Evolutionary conservation across 352 stramenopile species (phyloP).

Genomic region (Pythium rishiriense): DNA sequence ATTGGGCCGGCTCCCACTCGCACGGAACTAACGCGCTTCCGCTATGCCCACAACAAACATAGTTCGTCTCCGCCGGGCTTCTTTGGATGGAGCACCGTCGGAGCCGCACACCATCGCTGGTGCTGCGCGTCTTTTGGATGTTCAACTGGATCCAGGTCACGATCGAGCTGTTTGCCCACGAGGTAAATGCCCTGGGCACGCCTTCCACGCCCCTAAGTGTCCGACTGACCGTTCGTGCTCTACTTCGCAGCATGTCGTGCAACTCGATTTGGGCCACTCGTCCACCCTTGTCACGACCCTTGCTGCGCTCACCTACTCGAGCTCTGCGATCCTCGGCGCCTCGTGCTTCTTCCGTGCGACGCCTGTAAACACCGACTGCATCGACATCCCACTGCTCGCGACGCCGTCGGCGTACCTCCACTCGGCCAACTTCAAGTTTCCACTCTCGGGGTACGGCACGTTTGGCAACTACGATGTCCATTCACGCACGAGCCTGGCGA

Average conservation of each 20-base stretch:
- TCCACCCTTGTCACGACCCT: conserved; percentile 27
- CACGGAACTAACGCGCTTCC: too few species aligned
- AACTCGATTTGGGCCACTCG: conserved; percentile 13
- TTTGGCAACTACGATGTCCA: conserved; percentile 44
- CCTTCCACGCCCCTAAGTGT: too few species aligned
- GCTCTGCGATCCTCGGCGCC: conserved; percentile 43
- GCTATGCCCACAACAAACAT: not conserved
- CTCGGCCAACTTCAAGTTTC: conserved; percentile 40
- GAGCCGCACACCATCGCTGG: conserved; percentile 49
- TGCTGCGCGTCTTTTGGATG: conserved; percentile 65
- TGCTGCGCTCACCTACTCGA: conserved; percentile 41
- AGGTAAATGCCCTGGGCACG: conserved; percentile 8
- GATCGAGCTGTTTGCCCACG: conserved; percentile 44
- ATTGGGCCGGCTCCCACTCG: not conserved
- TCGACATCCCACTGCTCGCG: conserved; percentile 46
- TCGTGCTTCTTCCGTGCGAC: conserved; percentile 54
- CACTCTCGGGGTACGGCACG: conserved; percentile 54
- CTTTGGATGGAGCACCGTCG: conserved; percentile 82
- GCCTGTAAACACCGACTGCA: conserved; percentile 48
- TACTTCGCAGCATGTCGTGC: conserved; percentile 15
- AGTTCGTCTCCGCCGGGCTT: conserved; percentile 20
- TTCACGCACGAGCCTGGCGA: conserved; percentile 7
- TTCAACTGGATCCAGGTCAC: conserved; percentile 54
- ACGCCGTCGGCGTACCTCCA: conserved; percentile 66
- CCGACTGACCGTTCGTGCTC: too few species aligned